phyloP scores from a whole-genome alignment of 2,329 filamentous ascomycete genomes.

The Verticillium klebahnii region DNA sequence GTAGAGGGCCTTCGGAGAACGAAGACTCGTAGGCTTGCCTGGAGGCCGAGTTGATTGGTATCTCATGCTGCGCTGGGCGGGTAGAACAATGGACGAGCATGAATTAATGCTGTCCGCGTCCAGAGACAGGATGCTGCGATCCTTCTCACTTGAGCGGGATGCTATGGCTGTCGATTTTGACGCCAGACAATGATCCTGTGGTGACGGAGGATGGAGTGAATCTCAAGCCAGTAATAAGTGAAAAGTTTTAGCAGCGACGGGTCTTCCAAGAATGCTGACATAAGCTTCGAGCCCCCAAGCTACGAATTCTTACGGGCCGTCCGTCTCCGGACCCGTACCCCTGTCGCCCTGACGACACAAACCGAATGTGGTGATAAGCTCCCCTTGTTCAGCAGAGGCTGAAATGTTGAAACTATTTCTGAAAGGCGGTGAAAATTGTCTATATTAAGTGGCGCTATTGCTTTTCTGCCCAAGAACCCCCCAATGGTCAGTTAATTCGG shows the following conservation, averaged over 20 bases:
- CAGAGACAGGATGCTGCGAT: background rate
- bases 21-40: constrained; percentile 8
- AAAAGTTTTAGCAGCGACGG: background rate
- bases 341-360: no score
- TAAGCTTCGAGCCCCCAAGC: background rate
- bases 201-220: no score
- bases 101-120: background rate
- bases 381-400: no score
- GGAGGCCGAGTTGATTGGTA: background rate
- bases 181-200: background rate
- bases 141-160: background rate
- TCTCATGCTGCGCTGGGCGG: background rate
- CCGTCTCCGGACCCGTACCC: no score
- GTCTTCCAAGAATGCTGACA: background rate
- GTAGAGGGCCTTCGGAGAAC: constrained; percentile 10
- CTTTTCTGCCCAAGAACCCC: no score
- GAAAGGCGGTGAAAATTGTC: no score
- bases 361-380: no score
- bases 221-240: background rate
- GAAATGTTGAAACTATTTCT: no score
- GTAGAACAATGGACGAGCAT: background rate
- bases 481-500: no score
- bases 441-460: no score
- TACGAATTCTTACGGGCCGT: background rate
- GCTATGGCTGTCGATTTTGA: background rate